Conservation (phyloP, 2,329 filamentous ascomycete species). For the Ceratocystis cubensis region DNA sequence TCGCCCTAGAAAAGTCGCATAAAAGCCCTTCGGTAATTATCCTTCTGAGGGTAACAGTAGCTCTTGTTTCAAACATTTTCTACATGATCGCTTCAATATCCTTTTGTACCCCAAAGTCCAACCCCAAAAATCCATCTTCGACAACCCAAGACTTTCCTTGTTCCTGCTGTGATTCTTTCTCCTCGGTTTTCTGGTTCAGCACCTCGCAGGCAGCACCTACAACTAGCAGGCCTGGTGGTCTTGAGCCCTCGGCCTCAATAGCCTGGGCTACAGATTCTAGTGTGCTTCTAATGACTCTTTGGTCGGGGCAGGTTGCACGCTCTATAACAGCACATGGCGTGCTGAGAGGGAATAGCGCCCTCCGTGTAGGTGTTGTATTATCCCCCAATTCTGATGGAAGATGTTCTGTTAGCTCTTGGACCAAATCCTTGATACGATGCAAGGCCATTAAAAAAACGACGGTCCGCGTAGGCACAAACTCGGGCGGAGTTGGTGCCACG, state of each 20-base stretch:
- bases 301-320: constrained; percentile 84
- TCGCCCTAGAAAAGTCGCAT: too few relatives aligned
- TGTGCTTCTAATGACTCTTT: constrained; percentile 82
- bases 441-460: constrained; percentile 93
- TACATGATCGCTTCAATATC: constrained; percentile 17
- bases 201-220: constrained; percentile 76
- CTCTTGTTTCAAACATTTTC: neutral
- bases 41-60: too few relatives aligned
- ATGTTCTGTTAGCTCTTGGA: constrained; percentile 52
- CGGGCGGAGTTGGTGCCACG: constrained; percentile 65
- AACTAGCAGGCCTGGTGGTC: constrained; percentile 79
- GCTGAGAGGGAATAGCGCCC: constrained; percentile 52
- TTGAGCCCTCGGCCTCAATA: constrained; percentile 75
- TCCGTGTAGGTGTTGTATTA: constrained; percentile 18
- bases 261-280: constrained; percentile 66
- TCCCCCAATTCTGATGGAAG: constrained; percentile 26
- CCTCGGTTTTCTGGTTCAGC: constrained; percentile 37
- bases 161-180: constrained; percentile 26
- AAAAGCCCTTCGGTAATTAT: too few relatives aligned
- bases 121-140: constrained; percentile 70
- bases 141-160: constrained; percentile 61
- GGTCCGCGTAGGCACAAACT: constrained; percentile 62
- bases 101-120: constrained; percentile 41
- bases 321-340: constrained; percentile 91
- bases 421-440: constrained; percentile 64